Percentiles rank a stretch among this genome's conserved stretches.
Conservation (phyloP, 768 basidiomycete species). For the Mycena capillaripes region DNA sequence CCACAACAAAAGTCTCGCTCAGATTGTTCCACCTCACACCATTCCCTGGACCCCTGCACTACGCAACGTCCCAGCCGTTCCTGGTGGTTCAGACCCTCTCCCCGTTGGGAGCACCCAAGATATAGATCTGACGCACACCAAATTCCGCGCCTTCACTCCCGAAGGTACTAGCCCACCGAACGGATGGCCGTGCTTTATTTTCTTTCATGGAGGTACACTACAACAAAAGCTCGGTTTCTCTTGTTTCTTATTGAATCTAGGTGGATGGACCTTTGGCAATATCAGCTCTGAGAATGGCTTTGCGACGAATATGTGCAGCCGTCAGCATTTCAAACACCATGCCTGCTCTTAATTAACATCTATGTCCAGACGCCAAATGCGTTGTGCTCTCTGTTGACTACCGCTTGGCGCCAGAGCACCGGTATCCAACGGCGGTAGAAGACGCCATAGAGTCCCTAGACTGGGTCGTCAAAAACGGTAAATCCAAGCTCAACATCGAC, state of each 20-base stretch:
- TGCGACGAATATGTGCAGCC: conserved; percentile 69
- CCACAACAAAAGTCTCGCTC: conserved; percentile 64
- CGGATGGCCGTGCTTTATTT: conserved; percentile 83
- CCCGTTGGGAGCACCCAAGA: conserved; percentile 70
- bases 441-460: conserved; percentile 77
- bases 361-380: conserved; percentile 64
- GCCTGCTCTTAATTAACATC: neutral
- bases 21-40: conserved; percentile 65
- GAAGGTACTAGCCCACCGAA: conserved; percentile 59
- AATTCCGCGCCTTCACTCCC: conserved; percentile 76
- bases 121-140: conserved; percentile 63
- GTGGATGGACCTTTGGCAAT: conserved; percentile 84
- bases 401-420: conserved; percentile 78
- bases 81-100: conserved; percentile 69
- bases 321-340: conserved; percentile 49
- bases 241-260: conserved; percentile 47
- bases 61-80: conserved; percentile 65
- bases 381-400: conserved; percentile 80
- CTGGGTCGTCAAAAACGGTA: conserved; percentile 70
- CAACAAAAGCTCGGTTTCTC: neutral
- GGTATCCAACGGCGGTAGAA: conserved; percentile 79
- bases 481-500: conserved; percentile 61
- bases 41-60: conserved; percentile 73
- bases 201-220: conserved; percentile 76
- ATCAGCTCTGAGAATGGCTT: conserved; percentile 74